phyloP scores from a whole-genome alignment of 306 rosid species.

The Aeschynomene evenia region DNA sequence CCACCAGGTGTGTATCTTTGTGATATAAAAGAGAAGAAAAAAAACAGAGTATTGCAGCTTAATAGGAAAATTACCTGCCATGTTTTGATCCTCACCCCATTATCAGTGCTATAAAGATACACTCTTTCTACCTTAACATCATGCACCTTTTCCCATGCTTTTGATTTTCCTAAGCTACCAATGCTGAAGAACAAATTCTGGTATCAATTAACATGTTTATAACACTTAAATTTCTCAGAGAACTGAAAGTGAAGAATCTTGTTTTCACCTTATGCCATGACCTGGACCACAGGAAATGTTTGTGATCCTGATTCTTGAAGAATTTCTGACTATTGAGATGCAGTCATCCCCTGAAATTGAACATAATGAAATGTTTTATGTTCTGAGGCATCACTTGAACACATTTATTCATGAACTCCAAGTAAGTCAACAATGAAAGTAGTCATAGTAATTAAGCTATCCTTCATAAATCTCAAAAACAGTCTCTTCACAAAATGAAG shows the following conservation, averaged over 20 bases:
- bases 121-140: slow-evolving; percentile 62
- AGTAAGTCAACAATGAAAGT: background rate
- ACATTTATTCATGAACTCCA: background rate
- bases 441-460: too few species aligned
- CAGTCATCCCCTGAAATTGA: slow-evolving; percentile 80
- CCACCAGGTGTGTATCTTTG: too few species aligned
- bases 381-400: background rate
- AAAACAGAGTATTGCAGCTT: too few species aligned
- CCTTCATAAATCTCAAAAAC: too few species aligned
- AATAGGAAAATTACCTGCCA: slow-evolving; percentile 80
- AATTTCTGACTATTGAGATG: slow-evolving; percentile 79
- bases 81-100: slow-evolving; percentile 91
- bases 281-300: slow-evolving; percentile 85
- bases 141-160: slow-evolving; percentile 56
- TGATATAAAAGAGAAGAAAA: too few species aligned
- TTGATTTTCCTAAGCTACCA: slow-evolving; percentile 90
- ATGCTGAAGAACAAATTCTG: slow-evolving; percentile 52
- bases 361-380: background rate
- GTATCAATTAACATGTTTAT: slow-evolving; percentile 17
- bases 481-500: too few species aligned
- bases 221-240: background rate
- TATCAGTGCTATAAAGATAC: slow-evolving; percentile 57
- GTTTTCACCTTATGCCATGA: slow-evolving; percentile 86
- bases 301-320: slow-evolving; percentile 61
- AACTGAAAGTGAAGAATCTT: background rate